These are phyloP conservation scores for Lentinula detonsa DNA, from an alignment of 768 basidiomycete genomes.

Conservation along the genomic window DNA sequence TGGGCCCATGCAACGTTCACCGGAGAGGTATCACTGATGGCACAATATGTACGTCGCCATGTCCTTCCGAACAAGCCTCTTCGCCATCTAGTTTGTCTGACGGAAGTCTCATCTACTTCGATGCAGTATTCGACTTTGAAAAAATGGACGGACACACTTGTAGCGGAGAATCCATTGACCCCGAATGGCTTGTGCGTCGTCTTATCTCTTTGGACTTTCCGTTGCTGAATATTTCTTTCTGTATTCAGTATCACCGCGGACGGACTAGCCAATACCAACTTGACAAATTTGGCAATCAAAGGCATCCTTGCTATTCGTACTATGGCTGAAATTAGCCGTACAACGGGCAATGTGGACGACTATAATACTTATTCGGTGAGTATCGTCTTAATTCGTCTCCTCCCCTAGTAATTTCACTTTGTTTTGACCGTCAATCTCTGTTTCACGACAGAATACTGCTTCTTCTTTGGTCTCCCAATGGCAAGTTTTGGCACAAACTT, in stretches of 20 bases:
- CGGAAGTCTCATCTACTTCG: no score
- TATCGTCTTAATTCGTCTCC: neutral
- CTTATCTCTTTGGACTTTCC: neutral
- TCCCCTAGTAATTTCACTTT: neutral
- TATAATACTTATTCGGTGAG: neutral
- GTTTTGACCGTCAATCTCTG: neutral
- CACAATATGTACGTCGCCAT: constrained; percentile 7
- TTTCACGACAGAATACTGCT: neutral
- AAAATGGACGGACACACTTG: constrained; percentile 1
- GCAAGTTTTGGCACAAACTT: constrained; percentile 1
- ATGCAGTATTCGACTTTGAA: constrained; percentile 1
- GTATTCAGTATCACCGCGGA: neutral
- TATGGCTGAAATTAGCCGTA: constrained; percentile 10
- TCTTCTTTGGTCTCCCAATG: constrained; percentile 3
- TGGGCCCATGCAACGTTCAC: constrained; percentile 10
- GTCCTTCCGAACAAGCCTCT: neutral
- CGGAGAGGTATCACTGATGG: constrained; percentile 4
- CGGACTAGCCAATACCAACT: neutral
- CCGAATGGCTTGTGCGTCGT: constrained; percentile 10
- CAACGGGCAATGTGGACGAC: neutral
- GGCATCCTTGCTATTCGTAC: constrained; percentile 9
- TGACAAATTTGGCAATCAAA: constrained; percentile 12
- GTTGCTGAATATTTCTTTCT: neutral
- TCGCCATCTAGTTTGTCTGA: neutral
- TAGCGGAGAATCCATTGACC: neutral